Evolutionary conservation across 1,139 yeast genomes (phyloP), one percentile per base, ranked within the genome.

Genomic region (Pichia sp.): DNA sequence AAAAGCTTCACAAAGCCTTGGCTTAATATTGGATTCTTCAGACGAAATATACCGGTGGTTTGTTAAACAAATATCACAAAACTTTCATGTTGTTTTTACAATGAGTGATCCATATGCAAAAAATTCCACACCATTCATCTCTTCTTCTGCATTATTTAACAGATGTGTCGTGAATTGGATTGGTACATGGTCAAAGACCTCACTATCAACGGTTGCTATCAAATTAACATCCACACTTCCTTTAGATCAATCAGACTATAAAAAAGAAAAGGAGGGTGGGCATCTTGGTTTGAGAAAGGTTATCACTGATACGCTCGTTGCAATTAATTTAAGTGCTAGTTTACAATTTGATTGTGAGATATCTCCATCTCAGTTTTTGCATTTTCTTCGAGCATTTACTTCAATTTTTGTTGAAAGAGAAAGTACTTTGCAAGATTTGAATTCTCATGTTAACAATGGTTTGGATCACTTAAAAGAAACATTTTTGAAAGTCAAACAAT

Each of bases 101-200:
- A 76, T 88, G 57, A 77, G 80, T 52, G 83, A 83, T 10, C 75
- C 83, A 3, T 66, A 70, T 5, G 59, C 68, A 1, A 25, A 46
- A 1, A 47, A 47, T 11, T 49, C 56, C 0, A 56, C 63, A 5
- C 59, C 65, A 57, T 74, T 82, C 3, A 73, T 84, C 5, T 74
- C 90, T 0, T 90, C 97, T 0, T 96, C 97, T 0, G 97, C 98
- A 0, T 68, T 92, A 38, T 84, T 88, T 66, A 92, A 92, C 61
- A 73, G 98, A 60, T 92, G 97, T 69, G 95, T 88, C 4, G 67
- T 90, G 39, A 81, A 83, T 60, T 88, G 95, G 90, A 82, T 88
- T 83, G 96, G 96, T 3, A 80, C 81, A 50, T 90, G 97, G 97
- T 72, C 83, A 0, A 57, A 61, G 7, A 54, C 58, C 0, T 69